Percentiles rank a stretch among this genome's conserved stretches.
phyloP scores from a whole-genome alignment of 805 yeast species.

The Saccharomycopsis javanensis region DNA sequence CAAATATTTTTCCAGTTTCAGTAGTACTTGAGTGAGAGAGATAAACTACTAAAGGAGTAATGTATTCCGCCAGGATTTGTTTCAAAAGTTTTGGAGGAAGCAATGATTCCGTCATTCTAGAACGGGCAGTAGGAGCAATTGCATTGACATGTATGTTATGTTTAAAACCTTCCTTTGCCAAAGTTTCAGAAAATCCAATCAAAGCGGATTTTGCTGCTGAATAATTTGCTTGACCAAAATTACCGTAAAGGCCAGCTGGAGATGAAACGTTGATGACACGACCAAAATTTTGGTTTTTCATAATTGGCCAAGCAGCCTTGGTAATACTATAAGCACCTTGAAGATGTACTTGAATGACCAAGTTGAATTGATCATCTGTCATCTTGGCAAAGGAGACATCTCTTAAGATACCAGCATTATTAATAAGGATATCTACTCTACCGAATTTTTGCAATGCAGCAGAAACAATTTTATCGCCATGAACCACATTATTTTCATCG shows the following conservation, averaged over 20 bases:
- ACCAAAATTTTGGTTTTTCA: conserved; percentile 78
- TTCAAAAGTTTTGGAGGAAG: conserved; percentile 79
- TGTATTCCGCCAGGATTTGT: conserved; percentile 73
- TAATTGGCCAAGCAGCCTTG: conserved; percentile 85
- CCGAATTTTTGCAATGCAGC: conserved; percentile 85
- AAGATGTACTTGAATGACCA: conserved; percentile 79
- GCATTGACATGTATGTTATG: conserved; percentile 77
- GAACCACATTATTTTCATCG: conserved; percentile 76
- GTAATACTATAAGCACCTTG: conserved; percentile 82
- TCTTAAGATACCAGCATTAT: conserved; percentile 92
- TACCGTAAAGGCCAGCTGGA: conserved; percentile 95
- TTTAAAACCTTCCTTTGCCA: conserved; percentile 87
- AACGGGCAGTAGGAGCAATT: conserved; percentile 91
- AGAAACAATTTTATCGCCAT: conserved; percentile 76
- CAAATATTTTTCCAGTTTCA: conserved; percentile 70
- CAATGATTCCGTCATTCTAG: conserved; percentile 90
- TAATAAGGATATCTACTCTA: conserved; percentile 76
- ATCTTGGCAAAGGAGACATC: conserved; percentile 83
- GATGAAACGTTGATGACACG: conserved; percentile 89
- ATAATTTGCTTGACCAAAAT: conserved; percentile 94
- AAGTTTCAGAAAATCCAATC: conserved; percentile 86
- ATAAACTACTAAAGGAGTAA: conserved; percentile 84
- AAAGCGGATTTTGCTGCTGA: conserved; percentile 87
- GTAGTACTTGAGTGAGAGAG: conserved; percentile 54
- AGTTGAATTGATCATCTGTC: conserved; percentile 68